Evolutionary conservation across 2,329 filamentous ascomycete genomes (phyloP).

Genomic region (Rutstroemia sp.): DNA sequence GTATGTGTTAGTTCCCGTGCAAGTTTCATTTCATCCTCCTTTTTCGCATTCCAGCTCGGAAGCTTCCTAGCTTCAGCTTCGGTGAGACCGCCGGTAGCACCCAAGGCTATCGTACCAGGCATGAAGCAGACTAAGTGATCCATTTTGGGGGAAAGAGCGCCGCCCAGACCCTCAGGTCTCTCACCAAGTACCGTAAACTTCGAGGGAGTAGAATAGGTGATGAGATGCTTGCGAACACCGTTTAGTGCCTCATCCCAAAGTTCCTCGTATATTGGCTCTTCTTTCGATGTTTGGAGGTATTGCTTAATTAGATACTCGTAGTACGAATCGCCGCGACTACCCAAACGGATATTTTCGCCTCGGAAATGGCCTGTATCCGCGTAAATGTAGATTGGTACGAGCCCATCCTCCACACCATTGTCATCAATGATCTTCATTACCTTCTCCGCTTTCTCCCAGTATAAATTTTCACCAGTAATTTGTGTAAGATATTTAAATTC

Average conservation of each 20-base stretch:
- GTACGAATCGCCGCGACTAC: constrained; percentile 92
- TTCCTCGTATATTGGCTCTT: constrained; percentile 79
- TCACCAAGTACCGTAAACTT: constrained; percentile 88
- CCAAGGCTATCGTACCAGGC: constrained; percentile 90
- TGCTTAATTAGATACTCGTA: constrained; percentile 99
- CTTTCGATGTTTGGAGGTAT: constrained; percentile 83
- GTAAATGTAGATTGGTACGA: constrained; percentile 88
- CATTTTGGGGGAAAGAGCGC: constrained; percentile 77
- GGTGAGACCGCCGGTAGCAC: constrained; percentile 69
- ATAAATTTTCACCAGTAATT: constrained; percentile 83
- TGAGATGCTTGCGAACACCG: constrained; percentile 83
- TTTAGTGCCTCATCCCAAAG: constrained; percentile 86
- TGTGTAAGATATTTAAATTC: constrained; percentile 97
- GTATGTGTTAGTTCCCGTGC: constrained; percentile 91
- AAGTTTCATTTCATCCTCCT: constrained; percentile 81
- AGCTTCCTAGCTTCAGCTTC: constrained; percentile 68
- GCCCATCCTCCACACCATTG: constrained; percentile 69
- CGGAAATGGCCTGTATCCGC: constrained; percentile 71
- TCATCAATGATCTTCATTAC: constrained; percentile 88
- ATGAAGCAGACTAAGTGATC: constrained; percentile 97
- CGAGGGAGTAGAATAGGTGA: constrained; percentile 77
- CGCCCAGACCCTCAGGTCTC: constrained; percentile 64
- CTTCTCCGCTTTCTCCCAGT: constrained; percentile 87
- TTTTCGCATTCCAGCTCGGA: constrained; percentile 64
- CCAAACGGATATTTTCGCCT: constrained; percentile 80